Percentiles rank a stretch among this genome's conserved stretches.
phyloP scores from a whole-genome alignment of 371 early-diverging fungal species.

The Mucor irregularis region DNA sequence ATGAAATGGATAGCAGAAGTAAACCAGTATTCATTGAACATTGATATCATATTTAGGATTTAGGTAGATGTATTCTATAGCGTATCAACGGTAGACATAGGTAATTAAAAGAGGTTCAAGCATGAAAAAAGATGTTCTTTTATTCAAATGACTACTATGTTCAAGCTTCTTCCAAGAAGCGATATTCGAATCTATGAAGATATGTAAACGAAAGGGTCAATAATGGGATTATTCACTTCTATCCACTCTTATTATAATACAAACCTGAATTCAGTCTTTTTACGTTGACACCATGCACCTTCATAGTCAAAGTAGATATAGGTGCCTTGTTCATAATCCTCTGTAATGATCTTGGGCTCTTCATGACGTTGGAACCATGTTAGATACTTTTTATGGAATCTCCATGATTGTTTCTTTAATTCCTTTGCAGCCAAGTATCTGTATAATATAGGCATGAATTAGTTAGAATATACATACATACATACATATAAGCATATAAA shows the following conservation, averaged over 20 bases:
- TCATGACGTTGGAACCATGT: conserved; percentile 99
- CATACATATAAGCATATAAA: conserved; percentile 1
- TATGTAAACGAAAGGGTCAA: no score
- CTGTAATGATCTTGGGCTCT: conserved; percentile 96
- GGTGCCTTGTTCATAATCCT: conserved; percentile 98
- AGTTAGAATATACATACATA: no score
- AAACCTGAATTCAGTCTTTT: conserved; percentile 93
- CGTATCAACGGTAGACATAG: no score
- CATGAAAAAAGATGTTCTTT: conserved; percentile 3
- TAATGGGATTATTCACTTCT: no score
- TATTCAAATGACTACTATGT: no score
- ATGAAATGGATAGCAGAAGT: no score
- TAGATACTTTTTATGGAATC: conserved; percentile 98
- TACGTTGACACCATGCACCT: conserved; percentile 97
- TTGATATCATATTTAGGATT: no score
- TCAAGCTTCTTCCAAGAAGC: conserved; percentile 28
- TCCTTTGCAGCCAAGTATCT: conserved; percentile 95
- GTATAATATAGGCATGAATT: neutral
- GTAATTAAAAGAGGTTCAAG: conserved; percentile 2
- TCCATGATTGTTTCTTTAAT: conserved; percentile 97
- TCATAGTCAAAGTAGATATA: conserved; percentile 99
- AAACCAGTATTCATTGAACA: no score
- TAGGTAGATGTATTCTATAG: no score
- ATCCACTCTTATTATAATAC: neutral
- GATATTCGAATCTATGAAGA: conserved; percentile 28